Base-by-base conservation (phyloP, 352 stramenopile genomes). In the Phytopythium sindhum region DNA sequence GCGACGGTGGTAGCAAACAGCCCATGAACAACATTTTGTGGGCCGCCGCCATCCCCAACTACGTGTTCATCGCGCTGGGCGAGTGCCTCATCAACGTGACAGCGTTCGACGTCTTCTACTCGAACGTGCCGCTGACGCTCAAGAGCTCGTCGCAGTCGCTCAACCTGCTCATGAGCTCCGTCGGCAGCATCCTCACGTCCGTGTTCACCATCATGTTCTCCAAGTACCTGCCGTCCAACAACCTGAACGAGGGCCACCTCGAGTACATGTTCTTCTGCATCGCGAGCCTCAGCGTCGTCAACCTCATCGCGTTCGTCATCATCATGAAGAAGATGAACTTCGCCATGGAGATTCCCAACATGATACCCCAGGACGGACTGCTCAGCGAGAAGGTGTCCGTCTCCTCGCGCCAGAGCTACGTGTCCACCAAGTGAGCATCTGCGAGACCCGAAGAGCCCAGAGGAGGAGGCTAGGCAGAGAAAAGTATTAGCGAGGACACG, bases 201-300 rank as follows among this genome's bases (percentile, higher is more conserved):
- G 75, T 77, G 29, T 86, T 88, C 66, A 86, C 79, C 23, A 80
- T 89, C 67, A 81, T 89, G 70, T 89, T 88, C 70, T 64, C 67
- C 41, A 70, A 66, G 55, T 84, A 86, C 68, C 54, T 89, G 11
- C 58, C 61, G 41, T 66, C 63, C 15, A 66, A 89, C 69, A 55
- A 88, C 70, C 61, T 90, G 57, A 90, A 90, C 69, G 67, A 86
- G 2, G 71, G 72, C 64, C 62, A 88, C 68, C 63, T 90, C 35
- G 81, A 90, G 75, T 88, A 88, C 69, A 85, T 90, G 77, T 86
- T 87, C 67, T 90, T 85, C 68, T 72, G 69, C 1, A 69, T 88
- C 44, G 79, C 73, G 15, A 62, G 47, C 24, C 63, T 87, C 33
- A 80, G 72, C 26, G 33, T 84, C n/a, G 63, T 87, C 42, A 90